Conservation (phyloP, 164 flowering plant species). For the Kingdonia uniflora region DNA sequence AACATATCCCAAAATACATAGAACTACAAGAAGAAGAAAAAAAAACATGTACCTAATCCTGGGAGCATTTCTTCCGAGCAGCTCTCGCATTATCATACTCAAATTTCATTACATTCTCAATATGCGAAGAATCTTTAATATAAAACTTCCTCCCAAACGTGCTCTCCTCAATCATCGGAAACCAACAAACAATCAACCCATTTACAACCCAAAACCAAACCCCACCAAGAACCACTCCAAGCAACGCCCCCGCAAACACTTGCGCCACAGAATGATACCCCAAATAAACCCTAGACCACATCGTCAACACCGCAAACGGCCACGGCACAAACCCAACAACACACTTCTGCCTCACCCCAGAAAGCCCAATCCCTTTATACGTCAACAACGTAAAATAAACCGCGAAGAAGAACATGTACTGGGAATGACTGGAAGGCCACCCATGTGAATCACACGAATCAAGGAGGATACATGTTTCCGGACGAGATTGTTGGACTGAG, state of each 20-base stretch:
- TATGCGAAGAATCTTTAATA: constrained; percentile 87
- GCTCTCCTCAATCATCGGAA: constrained; percentile 78
- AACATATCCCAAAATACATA: too few species aligned
- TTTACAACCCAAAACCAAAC: constrained; percentile 80
- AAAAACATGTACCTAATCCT: too few species aligned
- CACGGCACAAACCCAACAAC: constrained; percentile 26
- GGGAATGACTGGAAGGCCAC: constrained; percentile 95
- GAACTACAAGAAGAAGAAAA: too few species aligned
- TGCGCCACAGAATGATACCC: constrained; percentile 88
- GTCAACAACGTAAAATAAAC: constrained; percentile 48
- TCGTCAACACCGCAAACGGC: constrained; percentile 61
- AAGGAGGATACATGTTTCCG: constrained; percentile 62
- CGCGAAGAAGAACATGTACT: constrained; percentile 91
- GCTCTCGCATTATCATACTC: constrained; percentile 89
- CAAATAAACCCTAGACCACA: constrained; percentile 88
- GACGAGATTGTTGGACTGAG: constrained; percentile 66
- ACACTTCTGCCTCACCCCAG: constrained; percentile 17
- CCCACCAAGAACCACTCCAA: constrained; percentile 55
- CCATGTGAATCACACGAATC: constrained; percentile 95
- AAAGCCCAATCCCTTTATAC: constrained; percentile 25
- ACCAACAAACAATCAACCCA: constrained; percentile 24
- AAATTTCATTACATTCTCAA: constrained; percentile 68
- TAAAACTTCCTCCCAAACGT: constrained; percentile 61
- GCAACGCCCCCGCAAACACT: constrained; percentile 78
- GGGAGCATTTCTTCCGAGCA: constrained; percentile 48